Conservation (phyloP, 1,284 basidiomycete genomes). For the Apiotrichum brassicae region DNA sequence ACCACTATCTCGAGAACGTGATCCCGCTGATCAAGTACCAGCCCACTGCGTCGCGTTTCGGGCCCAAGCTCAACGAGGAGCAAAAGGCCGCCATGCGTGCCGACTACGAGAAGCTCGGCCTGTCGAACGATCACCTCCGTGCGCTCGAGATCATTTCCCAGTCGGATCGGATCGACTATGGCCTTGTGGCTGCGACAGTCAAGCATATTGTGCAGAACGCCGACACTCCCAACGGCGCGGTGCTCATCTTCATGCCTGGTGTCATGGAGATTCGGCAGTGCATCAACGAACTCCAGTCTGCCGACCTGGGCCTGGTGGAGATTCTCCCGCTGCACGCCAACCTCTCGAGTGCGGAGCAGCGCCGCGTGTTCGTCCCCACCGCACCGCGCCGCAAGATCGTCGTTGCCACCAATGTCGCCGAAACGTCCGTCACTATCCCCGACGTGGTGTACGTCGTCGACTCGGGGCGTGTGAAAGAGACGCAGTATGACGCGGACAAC, state of each 20-base stretch:
- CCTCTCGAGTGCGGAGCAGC: constrained; percentile 76
- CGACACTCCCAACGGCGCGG: constrained; percentile 52
- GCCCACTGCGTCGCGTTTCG: constrained; percentile 41
- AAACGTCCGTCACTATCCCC: constrained; percentile 93
- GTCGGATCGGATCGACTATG: constrained; percentile 66
- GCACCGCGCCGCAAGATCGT: constrained; percentile 74
- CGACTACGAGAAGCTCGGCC: constrained; percentile 53
- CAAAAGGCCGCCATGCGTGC: constrained; percentile 52
- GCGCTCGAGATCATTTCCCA: constrained; percentile 60
- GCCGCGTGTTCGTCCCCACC: constrained; percentile 68
- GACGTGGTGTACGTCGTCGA: constrained; percentile 83
- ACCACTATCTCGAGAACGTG: constrained; percentile 75
- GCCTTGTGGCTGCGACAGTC: constrained; percentile 66
- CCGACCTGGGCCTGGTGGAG: constrained; percentile 50
- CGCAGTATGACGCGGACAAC: constrained; percentile 67
- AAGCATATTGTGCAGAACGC: constrained; percentile 59
- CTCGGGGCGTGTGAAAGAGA: constrained; percentile 84
- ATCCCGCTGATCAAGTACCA: constrained; percentile 54
- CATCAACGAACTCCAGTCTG: constrained; percentile 58
- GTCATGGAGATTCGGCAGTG: constrained; percentile 80
- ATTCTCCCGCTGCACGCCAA: constrained; percentile 86
- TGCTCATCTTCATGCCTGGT: constrained; percentile 84
- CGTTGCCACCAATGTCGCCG: constrained; percentile 74
- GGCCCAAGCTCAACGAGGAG: constrained; percentile 52
- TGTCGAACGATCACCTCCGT: constrained; percentile 54